Evolutionary conservation across 345 rosid species (phyloP).

Genomic region (Syzygium aromaticum): DNA sequence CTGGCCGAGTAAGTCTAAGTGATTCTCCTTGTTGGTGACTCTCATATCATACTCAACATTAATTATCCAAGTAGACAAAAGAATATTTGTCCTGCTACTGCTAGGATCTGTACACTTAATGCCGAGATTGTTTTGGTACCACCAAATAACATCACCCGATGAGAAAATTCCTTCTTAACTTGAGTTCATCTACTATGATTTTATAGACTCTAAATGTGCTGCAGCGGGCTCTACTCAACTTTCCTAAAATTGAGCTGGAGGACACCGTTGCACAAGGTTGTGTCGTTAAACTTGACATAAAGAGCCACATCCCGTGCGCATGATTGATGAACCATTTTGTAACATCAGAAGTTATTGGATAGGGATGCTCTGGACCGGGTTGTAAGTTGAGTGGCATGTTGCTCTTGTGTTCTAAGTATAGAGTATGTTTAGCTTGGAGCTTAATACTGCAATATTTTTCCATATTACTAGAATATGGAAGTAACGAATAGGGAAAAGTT

Average conservation of each 20-base stretch:
- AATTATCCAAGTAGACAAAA: background rate
- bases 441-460: background rate
- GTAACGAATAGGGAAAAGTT: too few species aligned
- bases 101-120: conserved; percentile 9
- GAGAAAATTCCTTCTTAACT: background rate
- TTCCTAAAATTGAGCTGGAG: background rate
- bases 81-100: background rate
- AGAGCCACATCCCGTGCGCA: background rate
- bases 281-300: background rate
- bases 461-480: too few species aligned
- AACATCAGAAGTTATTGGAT: background rate
- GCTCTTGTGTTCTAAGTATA: background rate
- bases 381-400: background rate
- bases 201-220: background rate
- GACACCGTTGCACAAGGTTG: background rate
- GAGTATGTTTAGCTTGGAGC: background rate
- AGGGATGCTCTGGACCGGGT: background rate
- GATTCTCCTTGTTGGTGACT: background rate
- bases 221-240: too few species aligned
- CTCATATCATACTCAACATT: background rate
- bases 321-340: background rate
- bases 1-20: background rate
- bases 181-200: background rate
- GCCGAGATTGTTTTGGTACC: conserved; percentile 19
- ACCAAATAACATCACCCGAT: background rate